Percentiles rank a stretch among this genome's conserved stretches.
These are phyloP conservation scores for Penicillium waksmanii DNA, from an alignment of 495 filamentous ascomycete genomes.

Conservation along the genomic window DNA sequence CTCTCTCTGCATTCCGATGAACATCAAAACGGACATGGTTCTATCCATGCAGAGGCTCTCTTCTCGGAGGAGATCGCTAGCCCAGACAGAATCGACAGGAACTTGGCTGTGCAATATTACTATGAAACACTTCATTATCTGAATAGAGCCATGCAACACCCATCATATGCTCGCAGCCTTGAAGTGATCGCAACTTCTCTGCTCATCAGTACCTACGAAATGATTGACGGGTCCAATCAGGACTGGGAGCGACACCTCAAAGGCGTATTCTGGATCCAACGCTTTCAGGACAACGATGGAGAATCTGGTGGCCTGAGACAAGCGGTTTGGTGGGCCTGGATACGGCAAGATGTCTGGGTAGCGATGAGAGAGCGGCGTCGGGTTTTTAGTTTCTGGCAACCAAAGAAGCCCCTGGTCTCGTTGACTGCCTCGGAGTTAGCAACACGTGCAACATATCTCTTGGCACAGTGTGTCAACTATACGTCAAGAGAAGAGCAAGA, in stretches of 20 bases:
- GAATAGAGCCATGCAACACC: slow-evolving; percentile 24
- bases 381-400: slow-evolving; percentile 25
- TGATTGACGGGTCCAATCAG: slow-evolving; percentile 29
- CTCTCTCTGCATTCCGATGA: slow-evolving; percentile 18
- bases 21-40: background rate
- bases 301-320: slow-evolving; percentile 25
- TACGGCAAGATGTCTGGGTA: slow-evolving; percentile 29
- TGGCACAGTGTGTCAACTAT: slow-evolving; percentile 27
- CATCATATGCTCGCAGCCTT: slow-evolving; percentile 22
- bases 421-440: slow-evolving; percentile 21
- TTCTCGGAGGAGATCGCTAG: background rate
- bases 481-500: slow-evolving; percentile 22
- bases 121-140: slow-evolving; percentile 30
- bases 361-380: slow-evolving; percentile 23
- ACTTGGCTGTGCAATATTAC: slow-evolving; percentile 25
- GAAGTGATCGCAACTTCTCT: slow-evolving; percentile 26
- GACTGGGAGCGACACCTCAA: slow-evolving; percentile 30
- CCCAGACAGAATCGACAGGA: slow-evolving; percentile 12
- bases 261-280: slow-evolving; percentile 29
- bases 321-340: slow-evolving; percentile 30
- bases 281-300: slow-evolving; percentile 29
- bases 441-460: slow-evolving; percentile 19
- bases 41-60: background rate
- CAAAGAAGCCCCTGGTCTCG: slow-evolving; percentile 9
- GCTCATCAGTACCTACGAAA: slow-evolving; percentile 29